Conservation (phyloP, 805 yeast genomes). For the Teunomyces pallodes region DNA sequence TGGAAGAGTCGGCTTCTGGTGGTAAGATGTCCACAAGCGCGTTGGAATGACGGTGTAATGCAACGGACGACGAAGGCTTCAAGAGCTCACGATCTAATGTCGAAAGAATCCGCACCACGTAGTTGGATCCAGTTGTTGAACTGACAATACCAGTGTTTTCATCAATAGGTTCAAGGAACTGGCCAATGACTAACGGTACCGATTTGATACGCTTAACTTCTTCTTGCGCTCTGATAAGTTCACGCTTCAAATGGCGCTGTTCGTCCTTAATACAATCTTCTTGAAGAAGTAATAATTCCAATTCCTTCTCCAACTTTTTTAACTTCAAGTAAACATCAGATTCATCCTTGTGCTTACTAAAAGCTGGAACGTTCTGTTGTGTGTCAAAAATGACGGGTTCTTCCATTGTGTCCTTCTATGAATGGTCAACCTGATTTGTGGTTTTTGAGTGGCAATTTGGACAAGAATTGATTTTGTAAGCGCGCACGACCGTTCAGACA, state of each 20-base stretch:
- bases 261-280: slow-evolving; percentile 98
- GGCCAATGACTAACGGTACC: slow-evolving; percentile 97
- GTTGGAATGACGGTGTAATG: slow-evolving; percentile 96
- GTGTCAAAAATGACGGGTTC: slow-evolving; percentile 15
- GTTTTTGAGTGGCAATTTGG: slow-evolving; percentile 10
- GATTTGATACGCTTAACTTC: slow-evolving; percentile 97
- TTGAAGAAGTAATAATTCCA: slow-evolving; percentile 79
- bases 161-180: slow-evolving; percentile 95
- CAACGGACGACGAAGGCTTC: slow-evolving; percentile 94
- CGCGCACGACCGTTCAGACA: slow-evolving; percentile 2
- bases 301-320: slow-evolving; percentile 87
- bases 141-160: slow-evolving; percentile 95
- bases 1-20: slow-evolving; percentile 97
- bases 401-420: slow-evolving; percentile 10
- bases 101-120: slow-evolving; percentile 91
- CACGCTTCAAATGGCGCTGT: slow-evolving; percentile 93
- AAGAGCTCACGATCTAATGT: slow-evolving; percentile 92
- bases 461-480: neutral
- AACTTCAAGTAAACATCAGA: slow-evolving; percentile 77
- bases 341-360: slow-evolving; percentile 26
- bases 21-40: slow-evolving; percentile 96
- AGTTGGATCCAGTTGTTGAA: slow-evolving; percentile 95
- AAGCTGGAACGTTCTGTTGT: slow-evolving; percentile 2
- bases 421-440: neutral
- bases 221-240: slow-evolving; percentile 93